Evolutionary conservation across 768 basidiomycete species (phyloP).

Genomic region (Rossbeevera mucosa): DNA sequence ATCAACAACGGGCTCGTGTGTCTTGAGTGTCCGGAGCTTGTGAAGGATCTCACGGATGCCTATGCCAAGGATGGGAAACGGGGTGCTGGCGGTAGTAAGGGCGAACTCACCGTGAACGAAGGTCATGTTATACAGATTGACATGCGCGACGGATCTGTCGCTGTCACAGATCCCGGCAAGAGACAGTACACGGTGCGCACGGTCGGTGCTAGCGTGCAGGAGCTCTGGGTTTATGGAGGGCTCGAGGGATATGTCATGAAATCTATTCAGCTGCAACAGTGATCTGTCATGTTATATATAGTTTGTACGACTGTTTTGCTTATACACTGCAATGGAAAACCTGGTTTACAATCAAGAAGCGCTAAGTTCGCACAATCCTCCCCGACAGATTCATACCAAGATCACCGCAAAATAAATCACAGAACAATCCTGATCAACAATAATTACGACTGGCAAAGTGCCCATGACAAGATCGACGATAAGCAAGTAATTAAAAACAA

Average conservation of each 20-base stretch:
- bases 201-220: slow-evolving; percentile 93
- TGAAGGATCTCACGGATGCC: slow-evolving; percentile 70
- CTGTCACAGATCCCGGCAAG: slow-evolving; percentile 40
- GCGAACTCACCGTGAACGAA: slow-evolving; percentile 80
- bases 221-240: slow-evolving; percentile 94
- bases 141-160: slow-evolving; percentile 68
- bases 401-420: too few species aligned
- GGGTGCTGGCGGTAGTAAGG: slow-evolving; percentile 72
- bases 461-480: background rate
- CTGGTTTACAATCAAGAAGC: too few species aligned
- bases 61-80: slow-evolving; percentile 73
- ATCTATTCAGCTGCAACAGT: slow-evolving; percentile 43
- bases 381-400: too few species aligned
- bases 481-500: background rate
- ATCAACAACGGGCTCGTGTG: slow-evolving; percentile 99
- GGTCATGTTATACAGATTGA: slow-evolving; percentile 60
- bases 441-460: background rate
- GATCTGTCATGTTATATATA: too few species aligned
- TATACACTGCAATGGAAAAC: too few species aligned
- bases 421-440: background rate
- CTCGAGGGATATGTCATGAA: slow-evolving; percentile 89
- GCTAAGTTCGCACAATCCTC: too few species aligned
- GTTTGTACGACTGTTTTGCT: too few species aligned
- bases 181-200: slow-evolving; percentile 64
- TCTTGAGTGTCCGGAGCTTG: slow-evolving; percentile 86